Evolutionary conservation across 2,329 filamentous ascomycete species (phyloP), one percentile per base, ranked within the genome.

Genomic region (Beauveria sp.): DNA sequence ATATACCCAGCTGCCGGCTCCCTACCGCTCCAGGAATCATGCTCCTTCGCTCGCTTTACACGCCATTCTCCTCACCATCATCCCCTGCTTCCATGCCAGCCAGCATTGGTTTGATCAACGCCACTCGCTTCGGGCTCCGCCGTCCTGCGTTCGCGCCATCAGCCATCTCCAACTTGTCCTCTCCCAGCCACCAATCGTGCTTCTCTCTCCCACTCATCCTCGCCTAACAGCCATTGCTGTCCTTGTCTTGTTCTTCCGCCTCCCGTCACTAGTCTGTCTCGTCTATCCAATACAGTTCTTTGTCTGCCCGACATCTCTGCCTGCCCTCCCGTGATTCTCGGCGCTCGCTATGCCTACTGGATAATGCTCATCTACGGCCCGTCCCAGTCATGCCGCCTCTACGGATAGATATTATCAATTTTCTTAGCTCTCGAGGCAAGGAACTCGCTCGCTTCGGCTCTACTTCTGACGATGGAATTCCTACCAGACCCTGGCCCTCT

Each of bases 281-380:
- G 31, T 58, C 8, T 40, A 40, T 52, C 48, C 57, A 60, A 60
- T 60, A 24, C 49, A 38, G 7, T 45, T 16, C 24, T 26, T 45
- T 26, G 34, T 34, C 24, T 59, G 22, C 56, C 40, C 40, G 20
- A 28, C 56, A 58, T 38, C 20, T 22, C 20, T 43, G 34, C 34
- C 34, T 38, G 5, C 14, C 5, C 34, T 59, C 16, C 46, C 56
- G 3, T 50, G 31, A 59, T 51, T n/a, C 38, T 52, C 57, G n/a
- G 10, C 10, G 34, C 14, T 6, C 10, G 14, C n/a, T 49, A 18
- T 43, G 54, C 40, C 54, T n/a, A 24, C 22, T 24, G 22, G 22
- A 3, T 24, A 28, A 24, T 43, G 24, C 10, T 46, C 52, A 60
- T 60, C 58, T 54, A 40, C 58, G 50, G 58, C 49, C 58, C 58